These are phyloP conservation scores for Syncephalastrum racemosum DNA, from an alignment of 371 early-diverging fungal genomes.

Conservation along the genomic window DNA sequence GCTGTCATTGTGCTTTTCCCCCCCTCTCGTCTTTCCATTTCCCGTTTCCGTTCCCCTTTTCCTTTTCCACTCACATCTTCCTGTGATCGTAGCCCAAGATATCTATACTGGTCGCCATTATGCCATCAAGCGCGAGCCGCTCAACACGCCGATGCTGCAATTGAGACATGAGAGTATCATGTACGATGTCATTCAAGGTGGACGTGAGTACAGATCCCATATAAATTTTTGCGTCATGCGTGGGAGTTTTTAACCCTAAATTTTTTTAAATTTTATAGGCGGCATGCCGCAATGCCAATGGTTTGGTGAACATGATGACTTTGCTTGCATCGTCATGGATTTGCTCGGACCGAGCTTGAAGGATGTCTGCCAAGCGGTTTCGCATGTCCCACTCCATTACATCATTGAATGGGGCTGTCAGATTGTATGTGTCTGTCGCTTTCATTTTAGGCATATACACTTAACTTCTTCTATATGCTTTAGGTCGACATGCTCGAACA, in stretches of 20 bases:
- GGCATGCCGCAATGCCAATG: constrained; percentile 89
- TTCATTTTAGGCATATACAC: neutral
- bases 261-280: constrained; percentile 26
- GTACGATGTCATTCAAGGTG: constrained; percentile 51
- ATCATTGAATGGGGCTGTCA: constrained; percentile 57
- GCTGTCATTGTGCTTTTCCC: too few species aligned
- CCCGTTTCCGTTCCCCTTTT: constrained; percentile 6
- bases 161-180: constrained; percentile 53
- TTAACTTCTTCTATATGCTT: neutral
- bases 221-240: neutral
- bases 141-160: constrained; percentile 46
- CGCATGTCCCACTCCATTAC: constrained; percentile 45
- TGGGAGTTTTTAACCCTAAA: neutral
- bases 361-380: constrained; percentile 66
- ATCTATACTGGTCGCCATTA: constrained; percentile 44
- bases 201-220: constrained; percentile 37
- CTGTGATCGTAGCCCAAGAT: constrained; percentile 38
- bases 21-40: constrained; percentile 1
- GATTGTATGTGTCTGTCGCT: constrained; percentile 43
- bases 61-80: constrained; percentile 8
- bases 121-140: constrained; percentile 58
- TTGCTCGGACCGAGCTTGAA: constrained; percentile 94
- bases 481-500: constrained; percentile 96
- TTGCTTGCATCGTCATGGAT: constrained; percentile 94
- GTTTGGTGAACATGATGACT: constrained; percentile 91